Base-by-base conservation (phyloP, 1,284 basidiomycete species). In the Wallemia mellicola region DNA sequence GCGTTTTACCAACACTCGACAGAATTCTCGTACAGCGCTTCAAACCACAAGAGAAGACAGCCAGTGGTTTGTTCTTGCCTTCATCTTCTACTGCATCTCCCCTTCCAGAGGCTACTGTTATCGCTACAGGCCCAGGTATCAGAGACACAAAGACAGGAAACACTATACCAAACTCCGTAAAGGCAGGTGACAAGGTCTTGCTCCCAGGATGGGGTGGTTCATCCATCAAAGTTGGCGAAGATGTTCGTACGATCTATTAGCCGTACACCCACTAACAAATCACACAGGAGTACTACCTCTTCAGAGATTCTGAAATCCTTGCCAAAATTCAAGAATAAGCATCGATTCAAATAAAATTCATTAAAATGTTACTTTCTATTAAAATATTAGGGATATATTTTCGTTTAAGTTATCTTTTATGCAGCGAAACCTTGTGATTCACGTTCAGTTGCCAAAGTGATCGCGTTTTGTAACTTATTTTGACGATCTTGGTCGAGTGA, bases 1-100 rank as follows among this genome's bases (percentile, higher is more conserved):
- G 25, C 25, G 55, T 57, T 19, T 25, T 88, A 64, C 92, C 92
- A 63, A 80, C 96, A 60, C 76, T 96, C 62, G 92, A 96, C 80
- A 86, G 92, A 65, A 86, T 98, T 64, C 78, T 98, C 63, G 89
- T 98, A 62, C 91, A 96, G 75, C 79, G 91, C 63, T 92, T 92
- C 80, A 95, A 95, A 24, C 1, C 59, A 32, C 65, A 92, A 85
- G 38, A 48, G 38, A 92, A 94, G 87, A 95, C 89, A 30, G 83
- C 88, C 17, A 73, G 83, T 28, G 92, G 92, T 58, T 79, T 98
- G 70, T 91, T 92, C 79, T 76, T 98, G 60, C 92, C 92, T 24
- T 81, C 85, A 14, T 85, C 86, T 7, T 79, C 82, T 1, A 88
- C 86, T 57, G 78, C 71, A 63, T 79, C 72, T 63, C 88, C 89